Evolutionary conservation across 805 yeast species (phyloP), one percentile per base, ranked within the genome.

Genomic region (Kluyveromyces siamensis): DNA sequence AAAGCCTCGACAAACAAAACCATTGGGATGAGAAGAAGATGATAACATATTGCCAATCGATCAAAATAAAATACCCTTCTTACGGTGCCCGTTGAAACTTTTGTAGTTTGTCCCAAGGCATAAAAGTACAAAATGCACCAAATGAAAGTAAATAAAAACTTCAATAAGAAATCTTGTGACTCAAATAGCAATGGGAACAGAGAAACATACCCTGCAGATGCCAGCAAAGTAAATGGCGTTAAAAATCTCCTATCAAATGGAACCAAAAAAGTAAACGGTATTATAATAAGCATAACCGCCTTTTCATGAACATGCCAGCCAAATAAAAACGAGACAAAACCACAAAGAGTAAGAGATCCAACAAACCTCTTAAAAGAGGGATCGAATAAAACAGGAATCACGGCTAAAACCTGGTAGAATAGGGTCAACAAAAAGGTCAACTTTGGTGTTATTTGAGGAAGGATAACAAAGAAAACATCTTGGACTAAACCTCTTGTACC

Each of bases 281-380:
- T 77, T 8, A 93, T 84, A 2, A 91, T 83, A 18, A 90, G 65
- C 73, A 93, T 75, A n/a, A 93, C 80, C 0, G 98, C 98, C 74
- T 93, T 93, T 67, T 93, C 99, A 69, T 93, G 99, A 21, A 93
- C 99, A 61, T 93, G 98, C 97, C 98, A 93, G 6, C 99, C 99
- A 67, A 93, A 93, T 44, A 93, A 68, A 61, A 87, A 93, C 2
- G 96, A 85, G 0, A 96, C 82, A 68, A 80, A 87, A 4, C 95
- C 98, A 67, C 98, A 91, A 44, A 91, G 73, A 0, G 96, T 84
- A 57, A 93, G 68, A 1, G 90, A 79, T 0, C 95, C 96, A 16
- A 90, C 65, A 56, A 93, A 93, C 54, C 95, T 74, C 53, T 80
- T 80, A 62, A 76, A 86, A 2, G 81, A 80, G 5, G 96, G 96